A percentile compares a stretch with the other conserved stretches of the same genome.
Conservation (phyloP, 2,329 filamentous ascomycete genomes). For the Paracamarosporium sp. region DNA sequence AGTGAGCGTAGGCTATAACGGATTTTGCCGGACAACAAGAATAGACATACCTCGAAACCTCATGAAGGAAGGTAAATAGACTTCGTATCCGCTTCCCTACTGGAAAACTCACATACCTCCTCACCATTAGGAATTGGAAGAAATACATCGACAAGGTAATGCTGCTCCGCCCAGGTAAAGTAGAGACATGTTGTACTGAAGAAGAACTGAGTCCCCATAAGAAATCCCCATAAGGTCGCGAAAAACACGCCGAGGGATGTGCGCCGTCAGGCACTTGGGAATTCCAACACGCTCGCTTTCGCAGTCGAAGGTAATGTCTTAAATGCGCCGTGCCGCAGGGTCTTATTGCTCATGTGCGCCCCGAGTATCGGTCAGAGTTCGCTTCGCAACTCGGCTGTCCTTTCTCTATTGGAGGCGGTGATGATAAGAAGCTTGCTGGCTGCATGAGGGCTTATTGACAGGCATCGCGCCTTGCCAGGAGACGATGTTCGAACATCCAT, state of each 20-base stretch:
- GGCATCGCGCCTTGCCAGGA: constrained; percentile 8
- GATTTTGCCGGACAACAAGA: constrained; percentile 9
- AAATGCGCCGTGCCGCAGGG: constrained; percentile 12
- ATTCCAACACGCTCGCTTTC: neutral
- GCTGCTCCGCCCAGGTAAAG: neutral
- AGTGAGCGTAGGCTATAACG: neutral
- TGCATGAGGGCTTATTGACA: constrained; percentile 13
- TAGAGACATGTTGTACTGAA: neutral
- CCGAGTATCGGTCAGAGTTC: constrained; percentile 17
- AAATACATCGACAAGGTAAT: no score
- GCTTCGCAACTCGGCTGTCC: constrained; percentile 12
- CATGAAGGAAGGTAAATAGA: constrained; percentile 11
- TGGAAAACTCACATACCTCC: neutral
- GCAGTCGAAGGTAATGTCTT: constrained; percentile 10
- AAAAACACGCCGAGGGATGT: neutral
- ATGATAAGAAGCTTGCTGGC: constrained; percentile 23
- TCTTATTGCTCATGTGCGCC: constrained; percentile 16
- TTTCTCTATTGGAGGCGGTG: constrained; percentile 16
- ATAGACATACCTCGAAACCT: constrained; percentile 3
- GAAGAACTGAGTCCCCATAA: no score
- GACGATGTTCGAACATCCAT: neutral
- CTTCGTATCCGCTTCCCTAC: neutral
- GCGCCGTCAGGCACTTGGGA: neutral
- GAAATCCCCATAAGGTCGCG: no score
- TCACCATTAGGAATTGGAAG: no score